Evolutionary conservation across 202 grass and related monocot genomes (phyloP).

Genomic region (Setaria viridis): DNA sequence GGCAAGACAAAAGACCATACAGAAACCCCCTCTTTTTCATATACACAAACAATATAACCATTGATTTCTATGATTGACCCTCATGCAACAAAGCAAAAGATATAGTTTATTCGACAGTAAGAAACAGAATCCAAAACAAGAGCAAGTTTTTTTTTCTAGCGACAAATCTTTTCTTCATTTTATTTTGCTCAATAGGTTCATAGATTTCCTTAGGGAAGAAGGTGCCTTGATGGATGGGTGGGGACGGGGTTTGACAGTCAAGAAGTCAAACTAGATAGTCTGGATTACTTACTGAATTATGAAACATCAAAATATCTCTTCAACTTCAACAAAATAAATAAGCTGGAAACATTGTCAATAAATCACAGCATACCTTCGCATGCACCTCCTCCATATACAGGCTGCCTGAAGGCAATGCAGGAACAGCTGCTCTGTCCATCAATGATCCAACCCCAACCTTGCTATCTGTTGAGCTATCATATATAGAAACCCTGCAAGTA

Average conservation of each 20-base stretch:
- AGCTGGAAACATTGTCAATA: slow-evolving; percentile 18
- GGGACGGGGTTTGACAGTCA: neutral
- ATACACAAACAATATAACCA: neutral
- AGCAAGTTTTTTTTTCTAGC: neutral
- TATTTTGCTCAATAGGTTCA: neutral
- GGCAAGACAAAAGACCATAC: slow-evolving; percentile 19
- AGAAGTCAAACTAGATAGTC: neutral
- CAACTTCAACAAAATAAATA: slow-evolving; percentile 12
- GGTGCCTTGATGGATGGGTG: neutral
- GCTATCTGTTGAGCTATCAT: slow-evolving; percentile 81
- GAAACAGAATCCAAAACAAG: neutral
- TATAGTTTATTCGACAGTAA: neutral
- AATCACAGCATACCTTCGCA: slow-evolving; percentile 64
- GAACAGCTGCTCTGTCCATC: slow-evolving; percentile 84
- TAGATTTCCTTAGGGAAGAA: neutral
- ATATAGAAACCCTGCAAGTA: slow-evolving; percentile 89
- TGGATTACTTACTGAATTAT: slow-evolving; percentile 2
- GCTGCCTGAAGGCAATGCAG: slow-evolving; percentile 77
- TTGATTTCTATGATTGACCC: neutral
- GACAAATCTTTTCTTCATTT: neutral
- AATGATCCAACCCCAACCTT: slow-evolving; percentile 93
- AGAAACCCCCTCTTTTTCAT: neutral
- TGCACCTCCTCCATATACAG: slow-evolving; percentile 99
- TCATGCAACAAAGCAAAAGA: neutral
- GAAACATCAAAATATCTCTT: slow-evolving; percentile 8